A percentile compares a stretch with the other conserved stretches of the same genome.
Evolutionary conservation across 176 grass and related monocot genomes (phyloP).

Genomic region (Carex cristatella): DNA sequence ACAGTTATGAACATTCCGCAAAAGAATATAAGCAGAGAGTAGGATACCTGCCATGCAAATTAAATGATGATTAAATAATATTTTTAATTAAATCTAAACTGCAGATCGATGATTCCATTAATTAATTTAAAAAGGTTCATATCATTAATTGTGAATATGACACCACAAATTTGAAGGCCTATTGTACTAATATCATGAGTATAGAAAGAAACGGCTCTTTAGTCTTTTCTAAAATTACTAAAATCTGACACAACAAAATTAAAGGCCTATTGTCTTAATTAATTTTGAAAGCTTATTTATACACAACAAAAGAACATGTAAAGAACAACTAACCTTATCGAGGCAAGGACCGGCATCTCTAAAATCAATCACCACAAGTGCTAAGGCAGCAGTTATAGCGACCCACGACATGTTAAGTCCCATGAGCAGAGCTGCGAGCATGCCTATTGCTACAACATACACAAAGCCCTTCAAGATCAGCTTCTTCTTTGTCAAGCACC

Average conservation of each 20-base stretch:
- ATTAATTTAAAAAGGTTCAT: not conserved
- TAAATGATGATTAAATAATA: not conserved
- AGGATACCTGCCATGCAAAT: conserved; percentile 49
- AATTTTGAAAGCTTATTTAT: not conserved
- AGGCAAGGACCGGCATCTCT: conserved; percentile 70
- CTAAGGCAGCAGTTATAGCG: conserved; percentile 80
- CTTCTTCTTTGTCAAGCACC: conserved; percentile 33
- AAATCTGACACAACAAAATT: too few species aligned
- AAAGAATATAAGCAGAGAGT: conserved; percentile 92
- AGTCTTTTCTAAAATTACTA: not conserved
- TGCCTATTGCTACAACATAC: conserved; percentile 67
- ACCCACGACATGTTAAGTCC: conserved; percentile 98
- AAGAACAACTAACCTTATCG: conserved; percentile 46
- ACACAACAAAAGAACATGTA: not conserved
- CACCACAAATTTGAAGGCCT: not conserved
- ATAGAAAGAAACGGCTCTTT: not conserved
- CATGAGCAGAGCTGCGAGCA: conserved; percentile 72
- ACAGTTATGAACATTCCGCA: conserved; percentile 98
- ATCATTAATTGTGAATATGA: not conserved
- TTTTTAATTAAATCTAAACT: not conserved
- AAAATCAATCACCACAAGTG: conserved; percentile 87
- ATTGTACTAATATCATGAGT: not conserved
- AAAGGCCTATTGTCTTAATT: not conserved
- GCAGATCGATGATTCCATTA: not conserved
- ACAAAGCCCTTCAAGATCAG: conserved; percentile 68